Evolutionary conservation across 139 green algal species (phyloP), one percentile per base, ranked within the genome.

Genomic region (Volvox africanus): DNA sequence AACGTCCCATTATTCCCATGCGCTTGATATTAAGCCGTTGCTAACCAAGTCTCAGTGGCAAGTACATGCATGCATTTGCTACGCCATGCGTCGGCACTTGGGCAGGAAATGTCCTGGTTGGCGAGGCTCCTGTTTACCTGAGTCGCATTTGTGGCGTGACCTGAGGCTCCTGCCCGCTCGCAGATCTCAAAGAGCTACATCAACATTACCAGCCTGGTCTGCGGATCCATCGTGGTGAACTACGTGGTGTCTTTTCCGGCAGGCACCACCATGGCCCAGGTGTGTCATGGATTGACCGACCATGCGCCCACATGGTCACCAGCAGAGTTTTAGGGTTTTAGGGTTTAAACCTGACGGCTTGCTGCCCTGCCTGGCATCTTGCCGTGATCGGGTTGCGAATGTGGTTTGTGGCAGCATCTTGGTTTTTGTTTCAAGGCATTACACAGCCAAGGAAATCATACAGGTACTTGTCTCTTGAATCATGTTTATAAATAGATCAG

Each of bases 201-300:
- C 55, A 73, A 16, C 28, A 44, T 86, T 24, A 50, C 50, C 2
- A 28, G 13, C 26, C 1, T 86, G 50, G 26, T 5, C 12, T 86
- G 80, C 26, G 80, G 80, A n/a, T 86, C 80, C 55, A 50, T 86
- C 28, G 26, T 86, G 14, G 80, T 55, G 12, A 19, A 86, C 55
- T 86, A 86, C 28, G 14, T 22, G 18, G 80, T 86, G 26, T 24
- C 24, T 17, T 86, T 86, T 50, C 80, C 80, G 26, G 9, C 9
- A 16, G 80, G 80, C 14, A 26, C 55, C 3, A 86, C 50, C 19
- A 22, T 44, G 0, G 1, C 12, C 24, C 80, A 86, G 80, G 80
- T 86, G 55, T 1, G 80, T 30, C 32, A 11, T 35, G 33, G 30
- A 12, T 75, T n/a, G n/a, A n/a, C n/a, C n/a, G n/a, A n/a, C n/a